These are phyloP conservation scores for Umbelopsis isabellina DNA, from an alignment of 192 early-diverging fungal species.

Conservation along the genomic window DNA sequence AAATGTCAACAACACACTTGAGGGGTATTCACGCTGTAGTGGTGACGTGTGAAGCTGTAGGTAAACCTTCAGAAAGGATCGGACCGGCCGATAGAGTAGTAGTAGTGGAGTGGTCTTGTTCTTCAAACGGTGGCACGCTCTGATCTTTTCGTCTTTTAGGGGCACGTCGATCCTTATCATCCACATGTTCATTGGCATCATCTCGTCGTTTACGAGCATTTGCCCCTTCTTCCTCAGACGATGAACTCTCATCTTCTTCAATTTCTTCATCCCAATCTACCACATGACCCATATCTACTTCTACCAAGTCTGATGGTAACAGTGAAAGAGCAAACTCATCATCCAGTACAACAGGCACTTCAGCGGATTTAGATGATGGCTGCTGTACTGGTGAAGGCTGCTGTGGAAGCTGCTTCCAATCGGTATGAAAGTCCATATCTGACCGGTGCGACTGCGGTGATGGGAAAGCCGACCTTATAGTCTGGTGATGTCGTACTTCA, in stretches of 20 bases:
- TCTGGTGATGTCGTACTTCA: constrained; percentile 18
- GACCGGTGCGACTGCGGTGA: not conserved
- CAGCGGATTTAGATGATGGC: constrained; percentile 11
- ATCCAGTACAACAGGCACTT: constrained; percentile 15
- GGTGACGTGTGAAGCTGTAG: constrained; percentile 2
- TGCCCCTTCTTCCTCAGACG: constrained; percentile 13
- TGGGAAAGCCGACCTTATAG: not conserved
- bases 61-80: constrained; percentile 7
- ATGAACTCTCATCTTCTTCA: constrained; percentile 18
- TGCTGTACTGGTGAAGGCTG: not conserved
- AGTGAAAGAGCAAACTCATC: constrained; percentile 17
- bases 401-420: not conserved
- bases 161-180: constrained; percentile 13
- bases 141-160: constrained; percentile 15
- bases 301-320: constrained; percentile 16
- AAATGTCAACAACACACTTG: not conserved
- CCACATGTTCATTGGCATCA: not conserved
- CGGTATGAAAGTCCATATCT: constrained; percentile 15
- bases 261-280: constrained; percentile 19
- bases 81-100: not conserved
- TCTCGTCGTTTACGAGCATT: constrained; percentile 16
- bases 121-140: constrained; percentile 14
- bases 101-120: not conserved
- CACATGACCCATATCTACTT: constrained; percentile 22
- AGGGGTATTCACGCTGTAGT: not conserved